Evolutionary conservation across 2,329 filamentous ascomycete species (phyloP), one percentile per base, ranked within the genome.

Genomic region (Mycocentrospora acerina): DNA sequence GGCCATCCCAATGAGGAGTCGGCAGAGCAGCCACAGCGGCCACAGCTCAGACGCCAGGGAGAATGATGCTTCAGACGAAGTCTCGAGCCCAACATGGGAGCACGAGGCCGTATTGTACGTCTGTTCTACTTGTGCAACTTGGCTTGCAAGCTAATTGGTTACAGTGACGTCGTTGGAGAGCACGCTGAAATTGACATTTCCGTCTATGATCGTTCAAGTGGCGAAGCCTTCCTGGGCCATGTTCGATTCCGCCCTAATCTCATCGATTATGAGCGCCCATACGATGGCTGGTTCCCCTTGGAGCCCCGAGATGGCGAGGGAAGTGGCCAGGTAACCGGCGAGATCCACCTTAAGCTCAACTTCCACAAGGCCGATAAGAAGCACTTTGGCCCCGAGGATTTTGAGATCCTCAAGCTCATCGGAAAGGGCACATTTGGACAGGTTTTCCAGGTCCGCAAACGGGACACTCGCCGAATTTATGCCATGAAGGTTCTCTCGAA

Each of bases 401-500:
- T 98, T 68, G 85, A 95, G 56, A 94, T 98, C 35, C 73, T 98
- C 46, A 93, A 95, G 67, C 81, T 98, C 40, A 97, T 98, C 51
- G 93, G 93, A 47, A 97, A 97, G 71, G 93, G 93, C 37, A 98
- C 93, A 0, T 98, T 98, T 64, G 93, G 93, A 1, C 93, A 98
- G 67, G 93, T 98, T 2, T 98, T 97, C 66, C 93, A 98, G 67
- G 93, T 98, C 6, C 85, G 89, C 57, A 98, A 98, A 79, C 93
- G 88, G 75, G 93, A 98, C 66, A 96, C 91, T 1, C 83, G 84
- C 58, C 85, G 93, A 29, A 96, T 98, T 45, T 98, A 98, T 62
- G 93, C 93, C 46, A 98, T 98, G 93, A 98, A 98, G 70, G 91
- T 98, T 2, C 75, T 98, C 22, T 96, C 93, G 34, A 98, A 98